These are phyloP conservation scores for Lactifluus rugatus DNA, from an alignment of 768 basidiomycete genomes.

Conservation along the genomic window DNA sequence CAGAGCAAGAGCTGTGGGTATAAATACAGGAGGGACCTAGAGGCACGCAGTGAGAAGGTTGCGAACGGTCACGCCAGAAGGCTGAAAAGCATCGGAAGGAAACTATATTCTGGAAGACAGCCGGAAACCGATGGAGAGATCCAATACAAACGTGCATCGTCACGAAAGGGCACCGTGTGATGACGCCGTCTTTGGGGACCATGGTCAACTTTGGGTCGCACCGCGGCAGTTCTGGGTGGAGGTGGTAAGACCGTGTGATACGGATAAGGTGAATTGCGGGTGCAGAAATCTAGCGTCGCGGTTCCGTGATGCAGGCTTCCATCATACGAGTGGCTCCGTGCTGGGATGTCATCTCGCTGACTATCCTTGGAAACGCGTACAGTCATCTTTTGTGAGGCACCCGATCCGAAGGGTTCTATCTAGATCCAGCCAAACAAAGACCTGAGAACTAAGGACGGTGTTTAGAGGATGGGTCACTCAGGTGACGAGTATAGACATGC, in stretches of 20 bases:
- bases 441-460: not conserved
- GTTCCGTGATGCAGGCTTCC: constrained; percentile 1
- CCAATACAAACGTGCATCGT: constrained; percentile 5
- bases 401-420: not conserved
- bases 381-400: not conserved
- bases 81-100: not conserved
- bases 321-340: not conserved
- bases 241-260: not conserved
- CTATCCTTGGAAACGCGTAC: constrained; percentile 1
- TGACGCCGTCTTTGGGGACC: not conserved
- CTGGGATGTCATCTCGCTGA: not conserved
- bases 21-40: constrained; percentile 2
- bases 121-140: constrained; percentile 5
- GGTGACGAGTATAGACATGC: not conserved
- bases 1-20: not conserved
- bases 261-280: not conserved
- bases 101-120: not conserved
- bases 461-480: not conserved
- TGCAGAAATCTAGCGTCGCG: not conserved
- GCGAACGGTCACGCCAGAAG: not conserved
- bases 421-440: not conserved
- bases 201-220: not conserved
- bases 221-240: constrained; percentile 2
- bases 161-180: not conserved
- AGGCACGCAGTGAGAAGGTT: not conserved